phyloP scores from a whole-genome alignment of 2,329 filamentous ascomycete genomes.

The Clarireedia sp. region DNA sequence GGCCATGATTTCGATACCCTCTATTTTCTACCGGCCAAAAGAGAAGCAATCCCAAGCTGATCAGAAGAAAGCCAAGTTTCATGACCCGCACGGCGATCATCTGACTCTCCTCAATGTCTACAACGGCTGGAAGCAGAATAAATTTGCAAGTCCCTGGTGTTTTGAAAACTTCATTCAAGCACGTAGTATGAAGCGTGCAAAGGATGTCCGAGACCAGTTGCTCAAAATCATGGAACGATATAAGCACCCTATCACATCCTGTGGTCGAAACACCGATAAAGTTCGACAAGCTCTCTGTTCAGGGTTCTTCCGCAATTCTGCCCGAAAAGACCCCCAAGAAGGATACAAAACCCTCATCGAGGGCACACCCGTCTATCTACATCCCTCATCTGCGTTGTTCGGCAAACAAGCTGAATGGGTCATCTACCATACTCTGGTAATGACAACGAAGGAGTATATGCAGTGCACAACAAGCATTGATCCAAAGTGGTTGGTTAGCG shows the following conservation, averaged over 20 bases:
- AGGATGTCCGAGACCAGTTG: slow-evolving; percentile 88
- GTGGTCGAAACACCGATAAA: slow-evolving; percentile 77
- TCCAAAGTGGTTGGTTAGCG: slow-evolving; percentile 88
- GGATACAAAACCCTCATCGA: slow-evolving; percentile 97
- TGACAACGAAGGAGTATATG: slow-evolving; percentile 98
- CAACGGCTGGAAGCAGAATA: slow-evolving; percentile 81
- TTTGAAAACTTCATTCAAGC: slow-evolving; percentile 95
- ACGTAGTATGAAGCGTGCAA: slow-evolving; percentile 76
- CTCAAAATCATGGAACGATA: slow-evolving; percentile 92
- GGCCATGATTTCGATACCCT: slow-evolving; percentile 85
- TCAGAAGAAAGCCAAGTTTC: slow-evolving; percentile 93
- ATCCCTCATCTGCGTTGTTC: slow-evolving; percentile 85
- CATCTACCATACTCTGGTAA: slow-evolving; percentile 81
- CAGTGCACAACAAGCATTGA: slow-evolving; percentile 88
- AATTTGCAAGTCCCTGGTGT: slow-evolving; percentile 76
- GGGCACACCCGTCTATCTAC: slow-evolving; percentile 88
- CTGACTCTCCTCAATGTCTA: slow-evolving; percentile 95
- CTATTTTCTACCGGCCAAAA: slow-evolving; percentile 84
- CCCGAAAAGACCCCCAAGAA: slow-evolving; percentile 90
- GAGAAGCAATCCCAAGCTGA: slow-evolving; percentile 83
- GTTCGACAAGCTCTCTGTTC: slow-evolving; percentile 84
- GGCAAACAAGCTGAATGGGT: slow-evolving; percentile 96
- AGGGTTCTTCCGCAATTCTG: slow-evolving; percentile 92
- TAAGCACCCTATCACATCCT: slow-evolving; percentile 72
- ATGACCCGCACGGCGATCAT: slow-evolving; percentile 89